Base-by-base conservation (phyloP, 2,329 filamentous ascomycete genomes). In the Hypoxylon sp. region DNA sequence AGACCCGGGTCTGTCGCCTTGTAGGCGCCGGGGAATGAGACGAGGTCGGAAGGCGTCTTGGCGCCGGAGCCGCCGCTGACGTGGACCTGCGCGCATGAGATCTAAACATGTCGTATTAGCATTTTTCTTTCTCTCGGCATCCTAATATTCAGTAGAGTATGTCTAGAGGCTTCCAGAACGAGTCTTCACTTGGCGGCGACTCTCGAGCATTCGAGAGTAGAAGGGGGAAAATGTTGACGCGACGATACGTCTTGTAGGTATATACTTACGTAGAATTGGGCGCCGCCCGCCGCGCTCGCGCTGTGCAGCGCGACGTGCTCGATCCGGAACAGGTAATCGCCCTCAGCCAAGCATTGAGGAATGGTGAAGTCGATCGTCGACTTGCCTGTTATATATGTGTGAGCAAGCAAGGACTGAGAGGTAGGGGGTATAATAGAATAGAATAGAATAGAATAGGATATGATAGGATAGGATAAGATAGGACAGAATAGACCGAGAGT, bases 221-320 rank as follows among this genome's bases (percentile, higher is more conserved):
- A n/a, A n/a, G n/a, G n/a, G n/a, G n/a, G n/a, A n/a, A n/a, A n/a
- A n/a, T n/a, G n/a, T n/a, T n/a, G n/a, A n/a, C n/a, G n/a, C n/a
- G n/a, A n/a, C n/a, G n/a, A n/a, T n/a, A n/a, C n/a, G n/a, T n/a
- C n/a, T n/a, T n/a, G n/a, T n/a, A n/a, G n/a, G n/a, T n/a, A n/a
- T n/a, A n/a, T n/a, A n/a, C n/a, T n/a, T n/a, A n/a, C n/a, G 68
- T 77, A 77, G 70, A 77, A 77, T 68, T 78, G 75, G 4, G 76
- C 76, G 48, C 76, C 76, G 55, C 72, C 70, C 2, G 71, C 70
- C n/a, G 56, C 34, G 11, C 71, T 68, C 10, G 77, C 75, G 32
- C 68, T 69, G 56, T 78, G 77, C 15, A 79, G 72, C 2, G 75
- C 76, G 6, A 78, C 70, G 63, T 79, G 77, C 65, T 79, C 77